Evolutionary conservation across 2,329 filamentous ascomycete species (phyloP).

Genomic region (Diaporthe vexans): DNA sequence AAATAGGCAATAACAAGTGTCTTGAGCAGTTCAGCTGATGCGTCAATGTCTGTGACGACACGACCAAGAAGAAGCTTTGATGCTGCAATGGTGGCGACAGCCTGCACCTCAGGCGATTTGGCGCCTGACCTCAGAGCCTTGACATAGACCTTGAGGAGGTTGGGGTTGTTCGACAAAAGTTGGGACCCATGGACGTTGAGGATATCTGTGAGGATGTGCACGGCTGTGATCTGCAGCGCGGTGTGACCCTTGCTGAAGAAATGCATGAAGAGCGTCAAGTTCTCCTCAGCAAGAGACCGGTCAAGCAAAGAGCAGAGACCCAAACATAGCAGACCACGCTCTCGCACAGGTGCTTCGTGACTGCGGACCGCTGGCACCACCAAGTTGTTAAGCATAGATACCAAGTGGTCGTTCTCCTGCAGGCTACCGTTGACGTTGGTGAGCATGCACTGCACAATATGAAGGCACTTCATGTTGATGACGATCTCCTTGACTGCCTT

Average conservation of each 20-base stretch:
- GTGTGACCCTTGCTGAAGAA: slow-evolving; percentile 96
- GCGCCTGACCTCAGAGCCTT: slow-evolving; percentile 82
- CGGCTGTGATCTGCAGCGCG: slow-evolving; percentile 86
- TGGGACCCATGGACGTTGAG: slow-evolving; percentile 89
- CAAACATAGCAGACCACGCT: slow-evolving; percentile 89
- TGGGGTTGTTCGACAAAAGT: slow-evolving; percentile 76
- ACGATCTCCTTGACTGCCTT: slow-evolving; percentile 92
- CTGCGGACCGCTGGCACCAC: slow-evolving; percentile 95
- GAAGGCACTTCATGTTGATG: slow-evolving; percentile 98
- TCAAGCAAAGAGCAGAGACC: slow-evolving; percentile 93
- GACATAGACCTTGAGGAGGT: slow-evolving; percentile 87
- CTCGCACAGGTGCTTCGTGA: slow-evolving; percentile 91
- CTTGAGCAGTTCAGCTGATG: slow-evolving; percentile 82
- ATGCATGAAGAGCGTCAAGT: slow-evolving; percentile 92
- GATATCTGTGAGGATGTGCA: slow-evolving; percentile 95
- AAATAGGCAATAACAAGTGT: slow-evolving; percentile 90
- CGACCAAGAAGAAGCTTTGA: slow-evolving; percentile 89
- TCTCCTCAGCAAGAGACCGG: slow-evolving; percentile 91
- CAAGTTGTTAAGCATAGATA: slow-evolving; percentile 97
- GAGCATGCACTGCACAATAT: slow-evolving; percentile 98
- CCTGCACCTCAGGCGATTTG: slow-evolving; percentile 80
- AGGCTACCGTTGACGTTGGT: slow-evolving; percentile 91
- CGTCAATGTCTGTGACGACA: slow-evolving; percentile 78
- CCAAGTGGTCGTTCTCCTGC: slow-evolving; percentile 90
- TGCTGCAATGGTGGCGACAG: slow-evolving; percentile 83